A percentile compares a stretch with the other conserved stretches of the same genome.
Conservation (phyloP, 2,329 filamentous ascomycete species). For the Scytalidium sp. region DNA sequence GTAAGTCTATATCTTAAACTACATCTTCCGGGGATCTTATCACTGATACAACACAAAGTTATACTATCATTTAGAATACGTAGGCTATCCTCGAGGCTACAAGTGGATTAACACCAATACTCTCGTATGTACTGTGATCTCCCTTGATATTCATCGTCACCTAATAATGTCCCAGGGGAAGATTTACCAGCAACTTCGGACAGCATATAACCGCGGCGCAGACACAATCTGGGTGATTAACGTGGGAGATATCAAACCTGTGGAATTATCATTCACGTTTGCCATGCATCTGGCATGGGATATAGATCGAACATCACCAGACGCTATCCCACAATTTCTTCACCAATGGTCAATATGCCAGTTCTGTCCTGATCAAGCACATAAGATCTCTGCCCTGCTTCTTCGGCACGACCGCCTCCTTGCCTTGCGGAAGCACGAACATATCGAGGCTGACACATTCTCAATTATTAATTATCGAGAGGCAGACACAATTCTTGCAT, state of each 20-base stretch:
- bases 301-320: slow-evolving; percentile 47
- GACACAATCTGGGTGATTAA: slow-evolving; percentile 57
- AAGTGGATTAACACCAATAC: slow-evolving; percentile 63
- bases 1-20: slow-evolving; percentile 33
- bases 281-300: slow-evolving; percentile 67
- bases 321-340: slow-evolving; percentile 52
- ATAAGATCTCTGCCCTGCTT: slow-evolving; percentile 46
- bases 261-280: slow-evolving; percentile 62
- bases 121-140: too few relatives aligned
- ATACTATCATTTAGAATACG: slow-evolving; percentile 57
- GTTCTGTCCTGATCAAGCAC: slow-evolving; percentile 45
- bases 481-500: slow-evolving; percentile 49
- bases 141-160: not conserved
- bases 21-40: slow-evolving; percentile 30
- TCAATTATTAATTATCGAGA: slow-evolving; percentile 61
- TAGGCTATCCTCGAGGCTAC: slow-evolving; percentile 42
- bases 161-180: slow-evolving; percentile 50
- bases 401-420: slow-evolving; percentile 51
- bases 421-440: slow-evolving; percentile 57
- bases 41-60: slow-evolving; percentile 32
- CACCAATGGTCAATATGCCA: slow-evolving; percentile 51
- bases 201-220: slow-evolving; percentile 51
- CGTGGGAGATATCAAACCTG: slow-evolving; percentile 56
- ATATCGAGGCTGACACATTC: slow-evolving; percentile 55
- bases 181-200: slow-evolving; percentile 61